Conservation (phyloP, 2,329 filamentous ascomycete species). For the Claviceps purpurea region DNA sequence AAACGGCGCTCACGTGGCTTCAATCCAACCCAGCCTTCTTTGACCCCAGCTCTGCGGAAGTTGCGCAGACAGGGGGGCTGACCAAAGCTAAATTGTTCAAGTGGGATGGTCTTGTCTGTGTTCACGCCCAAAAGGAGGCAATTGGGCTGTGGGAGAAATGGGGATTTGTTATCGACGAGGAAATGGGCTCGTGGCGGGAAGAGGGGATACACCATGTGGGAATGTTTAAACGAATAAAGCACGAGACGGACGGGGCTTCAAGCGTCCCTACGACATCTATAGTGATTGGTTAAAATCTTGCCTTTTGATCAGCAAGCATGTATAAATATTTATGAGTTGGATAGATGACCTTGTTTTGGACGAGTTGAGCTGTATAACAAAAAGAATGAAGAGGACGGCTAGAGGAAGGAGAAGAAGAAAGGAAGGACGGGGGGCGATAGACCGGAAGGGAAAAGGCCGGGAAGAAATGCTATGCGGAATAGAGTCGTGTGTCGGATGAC, state of each 20-base stretch:
- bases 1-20: constrained; percentile 56
- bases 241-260: constrained; percentile 10
- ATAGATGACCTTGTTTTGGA: background rate
- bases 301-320: background rate
- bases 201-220: constrained; percentile 76
- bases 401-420: background rate
- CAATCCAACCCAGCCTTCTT: constrained; percentile 43
- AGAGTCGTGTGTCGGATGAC: background rate
- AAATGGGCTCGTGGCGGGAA: constrained; percentile 66
- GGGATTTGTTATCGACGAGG: constrained; percentile 62
- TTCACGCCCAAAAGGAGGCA: constrained; percentile 63
- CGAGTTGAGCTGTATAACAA: too few species aligned
- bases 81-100: constrained; percentile 30
- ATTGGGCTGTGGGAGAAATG: constrained; percentile 52
- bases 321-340: background rate
- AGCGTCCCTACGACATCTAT: background rate
- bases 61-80: constrained; percentile 28
- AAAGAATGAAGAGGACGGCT: background rate
- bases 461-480: too few species aligned
- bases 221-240: constrained; percentile 48
- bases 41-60: constrained; percentile 31
- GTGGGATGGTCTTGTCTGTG: constrained; percentile 65
- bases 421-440: too few species aligned
- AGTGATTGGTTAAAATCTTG: background rate
- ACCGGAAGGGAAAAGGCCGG: too few species aligned